A percentile compares a stretch with the other conserved stretches of the same genome.
phyloP scores from a whole-genome alignment of 768 basidiomycete species.

The Boletellus emodensis region DNA sequence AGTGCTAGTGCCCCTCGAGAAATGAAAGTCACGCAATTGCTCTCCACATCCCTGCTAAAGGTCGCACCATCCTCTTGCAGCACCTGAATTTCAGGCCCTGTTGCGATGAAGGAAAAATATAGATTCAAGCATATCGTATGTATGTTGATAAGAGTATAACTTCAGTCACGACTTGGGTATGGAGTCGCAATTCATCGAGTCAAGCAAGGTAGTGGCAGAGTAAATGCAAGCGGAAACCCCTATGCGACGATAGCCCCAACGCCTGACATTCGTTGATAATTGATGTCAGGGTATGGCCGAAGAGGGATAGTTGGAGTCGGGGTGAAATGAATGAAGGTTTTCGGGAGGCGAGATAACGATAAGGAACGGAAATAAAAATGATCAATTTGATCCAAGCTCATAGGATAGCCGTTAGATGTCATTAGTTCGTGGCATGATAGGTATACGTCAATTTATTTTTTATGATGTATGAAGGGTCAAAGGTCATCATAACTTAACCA shows the following conservation, averaged over 20 bases:
- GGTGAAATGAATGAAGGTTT: constrained; percentile 1
- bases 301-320: not conserved
- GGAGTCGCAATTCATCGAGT: not conserved
- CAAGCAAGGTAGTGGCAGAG: not conserved
- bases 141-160: not conserved
- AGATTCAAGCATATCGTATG: constrained; percentile 22
- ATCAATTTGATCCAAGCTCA: constrained; percentile 10
- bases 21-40: no score
- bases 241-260: not conserved
- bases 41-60: no score
- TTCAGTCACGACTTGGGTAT: not conserved
- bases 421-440: not conserved
- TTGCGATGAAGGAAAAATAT: not conserved
- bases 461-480: not conserved
- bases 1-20: no score
- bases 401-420: constrained; percentile 20
- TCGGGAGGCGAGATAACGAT: constrained; percentile 25
- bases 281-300: not conserved
- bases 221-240: not conserved
- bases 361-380: constrained; percentile 6
- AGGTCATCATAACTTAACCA: constrained; percentile 4
- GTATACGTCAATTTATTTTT: not conserved
- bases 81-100: no score
- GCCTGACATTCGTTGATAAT: not conserved
- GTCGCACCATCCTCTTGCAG: no score